These are phyloP conservation scores for Cyclotella cryptica DNA, from an alignment of 108 stramenopile species.

Conservation along the genomic window DNA sequence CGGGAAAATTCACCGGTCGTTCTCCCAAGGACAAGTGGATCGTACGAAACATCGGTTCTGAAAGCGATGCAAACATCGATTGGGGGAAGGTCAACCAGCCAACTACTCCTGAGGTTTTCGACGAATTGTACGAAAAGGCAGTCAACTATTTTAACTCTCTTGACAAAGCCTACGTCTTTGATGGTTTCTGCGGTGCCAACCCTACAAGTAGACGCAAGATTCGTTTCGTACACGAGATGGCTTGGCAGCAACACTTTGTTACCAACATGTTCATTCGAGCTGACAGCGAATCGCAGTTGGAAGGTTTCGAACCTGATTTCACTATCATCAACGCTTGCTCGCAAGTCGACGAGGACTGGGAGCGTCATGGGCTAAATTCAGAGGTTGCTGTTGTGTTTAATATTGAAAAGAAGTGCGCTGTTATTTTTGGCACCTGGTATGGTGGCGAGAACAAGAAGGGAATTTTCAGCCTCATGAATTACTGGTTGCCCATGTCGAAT, in stretches of 20 bases:
- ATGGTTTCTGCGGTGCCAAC: constrained; percentile 93
- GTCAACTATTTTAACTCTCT: constrained; percentile 89
- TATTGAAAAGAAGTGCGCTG: constrained; percentile 91
- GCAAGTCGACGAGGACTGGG: constrained; percentile 89
- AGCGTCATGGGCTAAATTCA: constrained; percentile 88
- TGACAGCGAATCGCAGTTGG: constrained; percentile 65
- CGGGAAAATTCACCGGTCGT: constrained; percentile 97
- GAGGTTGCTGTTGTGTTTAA: constrained; percentile 98
- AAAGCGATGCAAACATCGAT: constrained; percentile 87
- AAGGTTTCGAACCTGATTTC: constrained; percentile 93
- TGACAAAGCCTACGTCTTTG: constrained; percentile 93
- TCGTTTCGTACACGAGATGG: constrained; percentile 97
- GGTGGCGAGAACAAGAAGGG: constrained; percentile 99
- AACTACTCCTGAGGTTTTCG: constrained; percentile 91
- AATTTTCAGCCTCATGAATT: constrained; percentile 98
- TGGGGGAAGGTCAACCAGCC: constrained; percentile 96
- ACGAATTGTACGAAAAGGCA: constrained; percentile 93
- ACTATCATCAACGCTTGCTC: constrained; percentile 97
- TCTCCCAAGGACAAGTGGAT: constrained; percentile 97
- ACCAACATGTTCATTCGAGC: constrained; percentile 99
- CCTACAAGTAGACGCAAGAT: constrained; percentile 89
- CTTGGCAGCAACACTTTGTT: constrained; percentile 97
- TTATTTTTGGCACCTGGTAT: constrained; percentile 98
- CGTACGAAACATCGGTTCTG: constrained; percentile 74
- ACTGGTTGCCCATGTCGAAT: constrained; percentile 93